phyloP scores from a whole-genome alignment of 352 stramenopile species.

The Globisporangium canariense region DNA sequence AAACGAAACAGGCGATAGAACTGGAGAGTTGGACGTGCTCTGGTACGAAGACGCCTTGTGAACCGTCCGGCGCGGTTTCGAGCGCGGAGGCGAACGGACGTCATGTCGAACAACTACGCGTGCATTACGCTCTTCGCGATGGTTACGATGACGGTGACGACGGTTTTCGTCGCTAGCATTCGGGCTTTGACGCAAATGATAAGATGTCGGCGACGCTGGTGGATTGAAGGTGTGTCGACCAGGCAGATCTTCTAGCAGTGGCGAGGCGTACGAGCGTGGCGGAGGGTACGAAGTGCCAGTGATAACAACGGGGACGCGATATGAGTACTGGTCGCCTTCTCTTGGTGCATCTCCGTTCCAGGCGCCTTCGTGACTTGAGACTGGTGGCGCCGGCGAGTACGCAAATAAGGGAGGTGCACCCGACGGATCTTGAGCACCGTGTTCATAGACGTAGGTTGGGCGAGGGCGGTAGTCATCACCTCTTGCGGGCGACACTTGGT shows the following conservation, averaged over 20 bases:
- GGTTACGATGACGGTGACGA: not conserved
- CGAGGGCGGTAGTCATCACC: not conserved
- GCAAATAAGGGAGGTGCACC: not conserved
- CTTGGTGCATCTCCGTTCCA: not conserved
- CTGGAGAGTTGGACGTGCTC: slow-evolving; percentile 15
- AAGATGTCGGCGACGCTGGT: not conserved
- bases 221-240: not conserved
- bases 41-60: slow-evolving; percentile 9
- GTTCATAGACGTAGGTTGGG: not conserved
- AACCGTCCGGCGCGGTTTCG: slow-evolving; percentile 1
- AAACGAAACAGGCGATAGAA: not conserved
- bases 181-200: not conserved
- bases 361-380: not conserved
- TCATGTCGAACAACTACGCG: not conserved
- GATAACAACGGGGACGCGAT: not conserved
- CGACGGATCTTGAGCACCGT: not conserved
- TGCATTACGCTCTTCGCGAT: not conserved
- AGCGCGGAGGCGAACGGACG: not conserved
- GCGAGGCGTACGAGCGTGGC: not conserved
- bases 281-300: not conserved
- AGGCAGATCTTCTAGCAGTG: slow-evolving; percentile 5
- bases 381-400: not conserved
- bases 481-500: not conserved
- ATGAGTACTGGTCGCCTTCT: not conserved
- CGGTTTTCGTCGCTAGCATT: not conserved